A percentile compares a stretch with the other conserved stretches of the same genome.
Conservation (phyloP, 225 moss, liverwort and hornwort genomes). For the Physcomitrellopsis africana region DNA sequence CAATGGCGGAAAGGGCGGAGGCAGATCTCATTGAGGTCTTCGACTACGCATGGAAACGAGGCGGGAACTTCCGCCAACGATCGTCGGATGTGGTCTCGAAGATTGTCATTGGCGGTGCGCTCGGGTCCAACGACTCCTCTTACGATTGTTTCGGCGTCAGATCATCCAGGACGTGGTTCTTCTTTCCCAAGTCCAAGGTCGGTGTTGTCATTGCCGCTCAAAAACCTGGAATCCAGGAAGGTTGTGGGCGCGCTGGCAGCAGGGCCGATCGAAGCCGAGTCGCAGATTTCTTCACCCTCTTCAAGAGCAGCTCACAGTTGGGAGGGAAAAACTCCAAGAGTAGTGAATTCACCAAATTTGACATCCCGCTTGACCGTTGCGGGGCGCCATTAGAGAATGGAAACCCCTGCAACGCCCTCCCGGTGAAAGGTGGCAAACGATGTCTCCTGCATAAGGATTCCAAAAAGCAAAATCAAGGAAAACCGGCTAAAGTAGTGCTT, state of each 20-base stretch:
- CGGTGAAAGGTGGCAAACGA: slow-evolving; percentile 44
- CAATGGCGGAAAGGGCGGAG: slow-evolving; percentile 77
- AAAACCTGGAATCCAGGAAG: slow-evolving; percentile 46
- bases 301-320: slow-evolving; percentile 28
- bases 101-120: slow-evolving; percentile 57
- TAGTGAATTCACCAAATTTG: slow-evolving; percentile 60
- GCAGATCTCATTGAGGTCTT: slow-evolving; percentile 65
- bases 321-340: slow-evolving; percentile 29
- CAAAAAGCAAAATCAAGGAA: slow-evolving; percentile 30
- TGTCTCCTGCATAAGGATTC: slow-evolving; percentile 46
- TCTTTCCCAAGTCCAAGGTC: slow-evolving; percentile 42
- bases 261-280: slow-evolving; percentile 22
- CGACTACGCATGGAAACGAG: slow-evolving; percentile 94
- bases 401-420: slow-evolving; percentile 46
- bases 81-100: slow-evolving; percentile 80
- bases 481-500: slow-evolving; percentile 38
- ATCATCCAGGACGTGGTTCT: slow-evolving; percentile 41
- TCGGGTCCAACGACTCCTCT: slow-evolving; percentile 41
- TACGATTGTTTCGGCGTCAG: slow-evolving; percentile 44
- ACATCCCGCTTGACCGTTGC: slow-evolving; percentile 66
- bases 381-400: slow-evolving; percentile 38
- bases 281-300: slow-evolving; percentile 37
- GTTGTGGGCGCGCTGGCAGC: neutral
- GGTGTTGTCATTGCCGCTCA: slow-evolving; percentile 61
- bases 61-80: slow-evolving; percentile 67